These are phyloP conservation scores for Eutrema heterophyllum DNA, from an alignment of 345 rosid species.

Conservation along the genomic window DNA sequence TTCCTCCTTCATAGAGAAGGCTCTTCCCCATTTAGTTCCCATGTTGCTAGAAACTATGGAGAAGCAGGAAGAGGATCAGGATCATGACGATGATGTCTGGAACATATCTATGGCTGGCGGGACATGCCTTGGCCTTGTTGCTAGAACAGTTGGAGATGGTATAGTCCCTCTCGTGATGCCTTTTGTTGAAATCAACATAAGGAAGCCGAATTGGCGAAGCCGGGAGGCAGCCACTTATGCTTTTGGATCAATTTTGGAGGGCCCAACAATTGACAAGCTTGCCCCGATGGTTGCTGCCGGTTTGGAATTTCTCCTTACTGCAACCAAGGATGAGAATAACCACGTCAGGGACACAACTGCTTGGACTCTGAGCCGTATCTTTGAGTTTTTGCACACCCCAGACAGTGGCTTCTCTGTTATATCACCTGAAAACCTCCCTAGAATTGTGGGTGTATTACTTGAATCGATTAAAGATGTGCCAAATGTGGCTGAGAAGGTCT, in stretches of 20 bases:
- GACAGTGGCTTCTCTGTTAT: constrained; percentile 64
- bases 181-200: constrained; percentile 74
- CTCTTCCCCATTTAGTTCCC: constrained; percentile 67
- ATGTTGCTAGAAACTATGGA: constrained; percentile 75
- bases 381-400: constrained; percentile 84
- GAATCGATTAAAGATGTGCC: constrained; percentile 78
- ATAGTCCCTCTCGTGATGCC: constrained; percentile 93
- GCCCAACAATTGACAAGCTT: constrained; percentile 69
- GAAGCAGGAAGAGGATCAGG: constrained; percentile 96
- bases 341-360: constrained; percentile 97
- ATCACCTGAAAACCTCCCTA: constrained; percentile 60
- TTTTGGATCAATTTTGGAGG: constrained; percentile 93
- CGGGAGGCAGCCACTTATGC: constrained; percentile 96
- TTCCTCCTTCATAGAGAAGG: constrained; percentile 76
- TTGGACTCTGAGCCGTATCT: constrained; percentile 88
- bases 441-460: constrained; percentile 53
- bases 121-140: constrained; percentile 91
- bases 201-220: constrained; percentile 67
- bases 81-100: constrained; percentile 85
- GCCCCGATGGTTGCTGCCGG: constrained; percentile 79
- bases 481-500: constrained; percentile 84
- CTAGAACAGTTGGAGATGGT: constrained; percentile 89
- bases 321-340: constrained; percentile 78
- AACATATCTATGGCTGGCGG: constrained; percentile 98
- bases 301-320: constrained; percentile 68